These are phyloP conservation scores for Perkinsus chesapeaki DNA, from an alignment of 169 alveolate genomes.

Conservation along the genomic window DNA sequence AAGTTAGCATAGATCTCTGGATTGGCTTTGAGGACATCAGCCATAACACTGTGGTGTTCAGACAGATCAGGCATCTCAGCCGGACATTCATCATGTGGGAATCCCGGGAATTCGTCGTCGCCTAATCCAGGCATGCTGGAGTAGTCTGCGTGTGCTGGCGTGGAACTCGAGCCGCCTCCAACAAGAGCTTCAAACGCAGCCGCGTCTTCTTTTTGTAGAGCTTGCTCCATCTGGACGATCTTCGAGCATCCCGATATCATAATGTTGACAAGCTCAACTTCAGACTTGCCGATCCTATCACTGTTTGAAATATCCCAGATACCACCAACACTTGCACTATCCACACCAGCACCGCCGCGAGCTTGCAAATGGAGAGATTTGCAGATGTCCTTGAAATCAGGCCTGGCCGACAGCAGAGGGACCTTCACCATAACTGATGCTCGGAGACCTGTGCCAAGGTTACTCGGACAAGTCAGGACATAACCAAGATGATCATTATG, in stretches of 20 bases:
- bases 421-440: conserved; percentile 36
- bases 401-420: conserved; percentile 16
- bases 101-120: conserved; percentile 12
- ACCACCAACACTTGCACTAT: conserved; percentile 7
- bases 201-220: conserved; percentile 8
- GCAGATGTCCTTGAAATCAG: background rate
- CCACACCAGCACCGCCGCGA: conserved; percentile 17
- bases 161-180: too few relatives aligned
- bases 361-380: conserved; percentile 9
- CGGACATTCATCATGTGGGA: conserved; percentile 14
- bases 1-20: background rate
- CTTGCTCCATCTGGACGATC: conserved; percentile 12
- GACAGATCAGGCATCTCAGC: background rate
- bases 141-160: too few relatives aligned
- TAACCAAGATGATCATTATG: conserved; percentile 24
- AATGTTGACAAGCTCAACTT: conserved; percentile 21
- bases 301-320: conserved; percentile 15
- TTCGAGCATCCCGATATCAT: conserved; percentile 9
- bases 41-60: conserved; percentile 8
- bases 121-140: conserved; percentile 16
- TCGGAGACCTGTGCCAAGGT: conserved; percentile 47
- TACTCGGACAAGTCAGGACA: conserved; percentile 40
- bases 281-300: conserved; percentile 16
- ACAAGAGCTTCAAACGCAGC: background rate
- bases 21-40: background rate